Base-by-base conservation (phyloP, 1,139 yeast genomes). In the Taiozyma sp. region DNA sequence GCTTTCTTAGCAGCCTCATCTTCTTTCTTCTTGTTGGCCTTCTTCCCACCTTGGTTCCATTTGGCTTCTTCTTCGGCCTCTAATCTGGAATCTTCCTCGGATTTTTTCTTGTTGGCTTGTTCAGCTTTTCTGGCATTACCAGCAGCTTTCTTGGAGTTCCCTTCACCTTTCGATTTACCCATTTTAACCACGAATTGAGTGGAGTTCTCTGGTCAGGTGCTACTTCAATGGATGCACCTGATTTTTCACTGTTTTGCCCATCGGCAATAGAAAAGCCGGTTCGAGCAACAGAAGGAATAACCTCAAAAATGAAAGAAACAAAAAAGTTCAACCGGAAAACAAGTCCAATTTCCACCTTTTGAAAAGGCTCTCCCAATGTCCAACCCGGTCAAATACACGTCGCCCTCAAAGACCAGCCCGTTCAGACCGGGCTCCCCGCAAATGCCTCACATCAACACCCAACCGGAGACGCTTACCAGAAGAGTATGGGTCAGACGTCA, bases 11-110 rank as follows among this genome's bases (percentile, higher is more conserved):
- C 77, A 53, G 73, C 75, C 24, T 74, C 77, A 52, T 83, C 86
- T 55, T 80, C 85, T 68, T 83, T 83, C 76, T 87, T 87, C 70
- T 81, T 79, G 66, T 76, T 81, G 43, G 77, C 80, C 66, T 81
- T 83, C 70, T 87, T 87, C 37, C 88, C 62, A 26, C 95, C 96
- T 43, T 83, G 75, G 3, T 77, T 79, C 95, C 95, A 88, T 54
- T 79, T 73, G 13, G 76, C 71, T 21, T 82, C 83, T 64, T 85
- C 93, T 3, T 69, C 79, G 3, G 77, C 79, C 51, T 73, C 84
- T 6, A 67, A 69, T 16, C 69, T 72, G 9, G 73, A 76, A 3
- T 68, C 73, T 42, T 76, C 80, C 9, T 76, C 88, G 47, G 76
- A 79, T 49, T 76, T 74, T 70, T 83, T 83, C 65, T 78, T 79